phyloP scores from a whole-genome alignment of 495 filamentous ascomycete genomes.

The Podospora bellae-mahoneyi region DNA sequence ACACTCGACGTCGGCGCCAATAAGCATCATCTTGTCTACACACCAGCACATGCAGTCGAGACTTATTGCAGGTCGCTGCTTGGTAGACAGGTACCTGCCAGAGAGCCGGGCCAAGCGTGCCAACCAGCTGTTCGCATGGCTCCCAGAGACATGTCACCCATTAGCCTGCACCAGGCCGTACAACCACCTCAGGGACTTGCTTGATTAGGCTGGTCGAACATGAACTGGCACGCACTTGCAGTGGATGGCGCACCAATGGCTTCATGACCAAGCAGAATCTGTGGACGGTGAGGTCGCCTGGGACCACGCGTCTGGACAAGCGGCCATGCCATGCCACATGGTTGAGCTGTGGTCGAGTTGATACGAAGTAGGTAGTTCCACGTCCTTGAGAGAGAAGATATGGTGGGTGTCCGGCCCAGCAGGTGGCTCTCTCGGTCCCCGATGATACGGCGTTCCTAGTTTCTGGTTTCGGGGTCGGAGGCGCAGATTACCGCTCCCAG shows the following conservation, averaged over 20 bases:
- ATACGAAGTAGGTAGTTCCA: too few relatives aligned
- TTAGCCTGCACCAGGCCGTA: neutral
- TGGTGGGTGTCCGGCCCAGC: neutral
- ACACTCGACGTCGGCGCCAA: constrained; percentile 17
- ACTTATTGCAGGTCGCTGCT: neutral
- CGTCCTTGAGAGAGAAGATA: too few relatives aligned
- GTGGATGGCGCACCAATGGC: neutral
- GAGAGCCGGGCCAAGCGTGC: neutral
- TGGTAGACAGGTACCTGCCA: constrained; percentile 4
- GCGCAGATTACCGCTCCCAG: neutral
- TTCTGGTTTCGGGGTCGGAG: neutral
- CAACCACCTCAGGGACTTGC: constrained; percentile 14
- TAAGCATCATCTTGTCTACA: constrained; percentile 1
- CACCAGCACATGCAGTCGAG: constrained; percentile 6
- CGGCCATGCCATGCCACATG: neutral
- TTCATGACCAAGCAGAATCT: neutral
- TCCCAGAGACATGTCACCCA: constrained; percentile 8
- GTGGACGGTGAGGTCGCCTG: neutral
- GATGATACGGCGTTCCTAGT: neutral
- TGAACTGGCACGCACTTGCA: constrained; percentile 10
- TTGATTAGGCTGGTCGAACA: constrained; percentile 24
- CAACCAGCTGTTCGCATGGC: constrained; percentile 5
- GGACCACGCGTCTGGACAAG: neutral
- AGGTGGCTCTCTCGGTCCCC: neutral
- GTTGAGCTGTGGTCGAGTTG: neutral